Evolutionary conservation across 371 early-diverging fungal genomes (phyloP).

Genomic region (Mucor indicus): DNA sequence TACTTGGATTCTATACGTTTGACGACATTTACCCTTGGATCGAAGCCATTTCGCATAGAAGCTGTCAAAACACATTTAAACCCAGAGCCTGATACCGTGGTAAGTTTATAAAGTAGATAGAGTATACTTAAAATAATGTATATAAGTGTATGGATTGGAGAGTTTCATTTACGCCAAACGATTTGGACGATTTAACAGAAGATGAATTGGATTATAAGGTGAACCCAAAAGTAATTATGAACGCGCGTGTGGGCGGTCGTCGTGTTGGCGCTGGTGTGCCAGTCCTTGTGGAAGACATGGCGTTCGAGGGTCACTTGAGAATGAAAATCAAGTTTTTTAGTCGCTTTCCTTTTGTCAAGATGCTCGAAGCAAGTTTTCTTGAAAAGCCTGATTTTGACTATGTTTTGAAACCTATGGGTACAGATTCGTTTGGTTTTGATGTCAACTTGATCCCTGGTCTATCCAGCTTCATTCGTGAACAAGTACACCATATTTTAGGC

Average conservation of each 20-base stretch:
- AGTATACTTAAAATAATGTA: no score
- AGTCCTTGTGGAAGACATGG: constrained; percentile 90
- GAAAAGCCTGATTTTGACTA: constrained; percentile 92
- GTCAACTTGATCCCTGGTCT: constrained; percentile 84
- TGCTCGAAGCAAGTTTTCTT: constrained; percentile 86
- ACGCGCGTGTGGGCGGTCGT: constrained; percentile 87
- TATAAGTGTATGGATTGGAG: constrained; percentile 95
- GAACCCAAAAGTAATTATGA: constrained; percentile 91
- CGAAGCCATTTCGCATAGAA: constrained; percentile 92
- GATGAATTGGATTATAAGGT: constrained; percentile 64
- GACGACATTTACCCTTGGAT: constrained; percentile 96
- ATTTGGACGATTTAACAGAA: constrained; percentile 65
- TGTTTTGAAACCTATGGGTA: constrained; percentile 89
- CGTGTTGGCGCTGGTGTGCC: constrained; percentile 91
- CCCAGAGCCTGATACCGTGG: constrained; percentile 79
- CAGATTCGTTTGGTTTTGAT: constrained; percentile 84
- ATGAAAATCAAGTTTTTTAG: constrained; percentile 82
- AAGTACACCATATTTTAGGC: constrained; percentile 67
- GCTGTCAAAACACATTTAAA: constrained; percentile 75
- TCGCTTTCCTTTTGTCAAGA: constrained; percentile 87
- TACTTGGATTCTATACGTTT: constrained; percentile 91
- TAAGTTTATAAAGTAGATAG: constrained; percentile 30
- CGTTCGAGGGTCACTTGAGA: constrained; percentile 83
- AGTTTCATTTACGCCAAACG: constrained; percentile 82
- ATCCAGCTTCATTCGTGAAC: constrained; percentile 76